Conservation (phyloP, 371 early-diverging fungal species). For the Phascolomyces articulosus region DNA sequence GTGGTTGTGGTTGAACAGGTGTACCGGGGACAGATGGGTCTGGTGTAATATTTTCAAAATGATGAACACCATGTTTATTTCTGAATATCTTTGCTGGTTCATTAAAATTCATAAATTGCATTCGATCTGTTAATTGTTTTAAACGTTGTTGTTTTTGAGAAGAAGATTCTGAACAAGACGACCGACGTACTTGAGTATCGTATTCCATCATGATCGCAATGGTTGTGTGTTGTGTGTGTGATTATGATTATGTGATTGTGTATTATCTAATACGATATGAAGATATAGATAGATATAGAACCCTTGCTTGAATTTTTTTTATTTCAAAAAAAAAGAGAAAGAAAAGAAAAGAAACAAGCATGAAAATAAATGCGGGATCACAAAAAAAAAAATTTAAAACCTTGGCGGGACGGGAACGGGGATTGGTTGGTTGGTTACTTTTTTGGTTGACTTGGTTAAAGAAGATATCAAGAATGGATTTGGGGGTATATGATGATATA, state of each 20-base stretch:
- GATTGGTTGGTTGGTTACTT: no score
- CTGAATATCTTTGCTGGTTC: conserved; percentile 41
- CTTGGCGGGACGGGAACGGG: neutral
- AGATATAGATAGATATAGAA: neutral
- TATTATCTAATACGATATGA: no score
- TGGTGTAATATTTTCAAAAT: conserved; percentile 43
- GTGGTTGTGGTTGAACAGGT: conserved; percentile 10
- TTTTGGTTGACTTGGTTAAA: no score
- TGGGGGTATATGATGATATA: no score
- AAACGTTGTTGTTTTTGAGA: neutral
- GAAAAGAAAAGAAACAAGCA: neutral
- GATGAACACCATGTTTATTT: conserved; percentile 29
- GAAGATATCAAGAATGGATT: no score
- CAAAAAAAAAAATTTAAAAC: conserved; percentile 8
- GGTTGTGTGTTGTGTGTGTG: no score
- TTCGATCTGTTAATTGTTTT: conserved; percentile 20
- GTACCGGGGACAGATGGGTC: conserved; percentile 34
- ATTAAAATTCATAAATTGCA: conserved; percentile 29
- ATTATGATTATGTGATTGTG: no score
- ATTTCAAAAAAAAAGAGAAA: neutral
- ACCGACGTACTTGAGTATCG: neutral
- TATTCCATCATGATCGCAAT: neutral
- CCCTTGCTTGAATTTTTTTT: neutral
- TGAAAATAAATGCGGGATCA: conserved; percentile 1
- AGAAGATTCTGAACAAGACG: neutral